phyloP scores from a whole-genome alignment of 2,329 filamentous ascomycete species.

The Fusarium gaditjirri region DNA sequence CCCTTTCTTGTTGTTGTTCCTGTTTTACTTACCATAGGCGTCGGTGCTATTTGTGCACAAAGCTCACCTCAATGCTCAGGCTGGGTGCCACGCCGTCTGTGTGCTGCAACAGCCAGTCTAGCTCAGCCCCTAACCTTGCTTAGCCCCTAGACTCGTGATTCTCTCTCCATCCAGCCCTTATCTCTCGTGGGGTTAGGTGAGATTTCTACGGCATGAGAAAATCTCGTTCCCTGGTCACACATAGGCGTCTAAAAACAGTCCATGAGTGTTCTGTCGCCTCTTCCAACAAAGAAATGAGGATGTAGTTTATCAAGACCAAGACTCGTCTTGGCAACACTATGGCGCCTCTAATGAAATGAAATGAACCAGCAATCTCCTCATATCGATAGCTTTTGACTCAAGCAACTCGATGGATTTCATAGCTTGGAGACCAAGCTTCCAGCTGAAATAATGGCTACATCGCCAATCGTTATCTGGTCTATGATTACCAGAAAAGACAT shows the following conservation, averaged over 20 bases:
- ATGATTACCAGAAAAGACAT: slow-evolving; percentile 2
- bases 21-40: slow-evolving; percentile 3
- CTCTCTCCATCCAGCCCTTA: slow-evolving; percentile 36
- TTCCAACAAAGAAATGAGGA: slow-evolving; percentile 2
- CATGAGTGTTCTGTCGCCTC: slow-evolving; percentile 14
- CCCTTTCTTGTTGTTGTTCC: slow-evolving; percentile 14
- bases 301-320: background rate
- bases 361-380: background rate
- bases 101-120: slow-evolving; percentile 35
- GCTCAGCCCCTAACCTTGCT: slow-evolving; percentile 11
- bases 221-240: background rate
- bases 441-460: background rate
- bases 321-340: slow-evolving; percentile 7
- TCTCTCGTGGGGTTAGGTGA: slow-evolving; percentile 34
- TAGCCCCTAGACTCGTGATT: slow-evolving; percentile 34
- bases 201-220: slow-evolving; percentile 7
- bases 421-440: background rate
- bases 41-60: slow-evolving; percentile 14
- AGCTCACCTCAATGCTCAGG: slow-evolving; percentile 28
- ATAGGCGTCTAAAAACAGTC: slow-evolving; percentile 18
- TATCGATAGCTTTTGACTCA: slow-evolving; percentile 6
- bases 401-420: slow-evolving; percentile 8
- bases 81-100: slow-evolving; percentile 41
- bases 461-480: slow-evolving; percentile 1
- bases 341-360: background rate